Percentiles rank a stretch among this genome's conserved stretches.
These are phyloP conservation scores for Arthroderma sp. DNA, from an alignment of 2,329 filamentous ascomycete species.

Conservation along the genomic window DNA sequence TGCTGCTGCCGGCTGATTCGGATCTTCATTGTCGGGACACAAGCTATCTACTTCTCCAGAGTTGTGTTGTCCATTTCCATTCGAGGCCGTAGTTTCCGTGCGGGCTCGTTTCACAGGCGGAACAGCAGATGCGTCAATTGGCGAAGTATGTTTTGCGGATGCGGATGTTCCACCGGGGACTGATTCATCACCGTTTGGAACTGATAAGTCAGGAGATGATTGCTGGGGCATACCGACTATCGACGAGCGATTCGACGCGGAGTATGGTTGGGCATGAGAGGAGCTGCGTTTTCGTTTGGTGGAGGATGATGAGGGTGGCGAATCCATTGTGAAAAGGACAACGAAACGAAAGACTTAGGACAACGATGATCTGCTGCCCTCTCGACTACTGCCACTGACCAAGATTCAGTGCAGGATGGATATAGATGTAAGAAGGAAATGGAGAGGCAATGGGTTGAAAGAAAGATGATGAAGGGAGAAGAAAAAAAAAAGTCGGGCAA, in stretches of 20 bases:
- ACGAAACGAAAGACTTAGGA: no score
- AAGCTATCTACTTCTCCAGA: not conserved
- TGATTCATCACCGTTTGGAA: slow-evolving; percentile 65
- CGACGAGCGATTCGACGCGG: slow-evolving; percentile 37
- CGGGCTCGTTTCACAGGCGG: slow-evolving; percentile 66
- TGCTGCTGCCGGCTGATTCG: slow-evolving; percentile 56
- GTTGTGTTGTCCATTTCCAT: not conserved
- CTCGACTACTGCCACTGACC: no score
- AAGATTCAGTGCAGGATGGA: no score
- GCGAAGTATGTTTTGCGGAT: slow-evolving; percentile 40
- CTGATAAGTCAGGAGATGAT: slow-evolving; percentile 70
- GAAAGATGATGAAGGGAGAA: no score
- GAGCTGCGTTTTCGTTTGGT: slow-evolving; percentile 67
- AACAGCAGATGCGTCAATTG: slow-evolving; percentile 30
- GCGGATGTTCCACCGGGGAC: slow-evolving; percentile 35
- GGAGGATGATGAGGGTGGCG: slow-evolving; percentile 39
- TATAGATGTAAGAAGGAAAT: no score
- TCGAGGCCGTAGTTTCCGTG: slow-evolving; percentile 28
- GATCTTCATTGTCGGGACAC: slow-evolving; percentile 40
- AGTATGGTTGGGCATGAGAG: slow-evolving; percentile 29
- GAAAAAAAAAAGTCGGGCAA: no score
- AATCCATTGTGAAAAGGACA: no score
- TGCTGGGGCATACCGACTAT: slow-evolving; percentile 50
- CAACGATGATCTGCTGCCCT: no score
- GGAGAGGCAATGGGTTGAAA: no score